These are phyloP conservation scores for Mycena olivaceomarginata DNA, from an alignment of 768 basidiomycete genomes.

Conservation along the genomic window DNA sequence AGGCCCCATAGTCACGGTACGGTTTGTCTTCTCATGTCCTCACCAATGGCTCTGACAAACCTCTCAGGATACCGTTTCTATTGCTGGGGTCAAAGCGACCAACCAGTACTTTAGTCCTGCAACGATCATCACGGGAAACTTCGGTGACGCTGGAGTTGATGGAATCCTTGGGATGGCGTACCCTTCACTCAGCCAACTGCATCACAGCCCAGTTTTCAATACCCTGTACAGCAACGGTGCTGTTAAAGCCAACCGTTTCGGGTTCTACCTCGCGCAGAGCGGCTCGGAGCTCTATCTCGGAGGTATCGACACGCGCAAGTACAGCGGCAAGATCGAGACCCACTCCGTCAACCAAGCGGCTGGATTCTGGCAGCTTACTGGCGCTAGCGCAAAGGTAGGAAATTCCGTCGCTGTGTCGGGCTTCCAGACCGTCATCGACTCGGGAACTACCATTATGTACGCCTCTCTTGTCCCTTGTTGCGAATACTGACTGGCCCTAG, in stretches of 20 bases:
- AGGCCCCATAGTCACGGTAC: neutral
- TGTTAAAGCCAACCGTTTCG: conserved; percentile 59
- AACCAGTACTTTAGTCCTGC: conserved; percentile 56
- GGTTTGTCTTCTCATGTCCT: neutral
- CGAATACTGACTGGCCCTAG: neutral
- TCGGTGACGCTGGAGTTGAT: conserved; percentile 39
- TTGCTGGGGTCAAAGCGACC: conserved; percentile 39
- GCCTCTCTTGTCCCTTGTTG: too few relatives aligned
- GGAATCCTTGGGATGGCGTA: conserved; percentile 59
- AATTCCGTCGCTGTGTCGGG: conserved; percentile 12
- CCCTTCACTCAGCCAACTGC: conserved; percentile 53
- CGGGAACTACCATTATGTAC: conserved; percentile 58
- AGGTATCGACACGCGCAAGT: conserved; percentile 65
- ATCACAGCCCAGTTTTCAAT: conserved; percentile 60
- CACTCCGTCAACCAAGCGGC: conserved; percentile 42
- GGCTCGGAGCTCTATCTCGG: conserved; percentile 72
- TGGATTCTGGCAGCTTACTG: conserved; percentile 52
- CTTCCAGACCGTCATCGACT: conserved; percentile 56
- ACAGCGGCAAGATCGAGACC: conserved; percentile 64
- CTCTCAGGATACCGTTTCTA: conserved; percentile 24
- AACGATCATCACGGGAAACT: conserved; percentile 51
- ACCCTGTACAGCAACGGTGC: conserved; percentile 60
- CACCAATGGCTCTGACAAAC: neutral
- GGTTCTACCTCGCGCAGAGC: conserved; percentile 63
- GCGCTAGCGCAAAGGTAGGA: conserved; percentile 40